phyloP scores from a whole-genome alignment of 441 rosid species.

The Lepidium campestre region DNA sequence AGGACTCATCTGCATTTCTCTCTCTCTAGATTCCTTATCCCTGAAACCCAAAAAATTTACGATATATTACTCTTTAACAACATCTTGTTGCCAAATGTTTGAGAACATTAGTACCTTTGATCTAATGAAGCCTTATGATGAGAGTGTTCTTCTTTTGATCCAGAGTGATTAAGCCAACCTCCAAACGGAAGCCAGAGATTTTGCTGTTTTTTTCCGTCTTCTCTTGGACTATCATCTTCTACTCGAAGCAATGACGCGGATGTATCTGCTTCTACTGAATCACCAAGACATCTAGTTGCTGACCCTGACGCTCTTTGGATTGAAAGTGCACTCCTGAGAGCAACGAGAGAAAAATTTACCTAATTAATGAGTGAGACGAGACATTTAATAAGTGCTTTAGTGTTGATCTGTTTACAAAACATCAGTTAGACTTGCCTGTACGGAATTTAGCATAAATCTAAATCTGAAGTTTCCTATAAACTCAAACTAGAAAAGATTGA shows the following conservation, averaged over 20 bases:
- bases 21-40: constrained; percentile 31
- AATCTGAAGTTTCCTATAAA: not conserved
- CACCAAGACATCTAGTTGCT: constrained; percentile 30
- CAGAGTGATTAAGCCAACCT: constrained; percentile 54
- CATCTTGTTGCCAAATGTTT: not conserved
- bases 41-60: constrained; percentile 4
- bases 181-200: constrained; percentile 54
- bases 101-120: constrained; percentile 36
- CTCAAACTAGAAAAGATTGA: not conserved
- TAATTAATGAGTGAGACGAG: not conserved
- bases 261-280: constrained; percentile 28
- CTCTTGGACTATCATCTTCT: constrained; percentile 28
- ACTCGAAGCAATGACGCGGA: constrained; percentile 30
- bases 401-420: not conserved
- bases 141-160: constrained; percentile 33
- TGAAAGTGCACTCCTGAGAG: constrained; percentile 69
- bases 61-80: not conserved
- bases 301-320: constrained; percentile 51
- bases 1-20: constrained; percentile 47
- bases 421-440: not conserved
- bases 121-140: constrained; percentile 25
- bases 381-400: not conserved
- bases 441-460: not conserved
- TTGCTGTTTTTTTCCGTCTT: constrained; percentile 35
- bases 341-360: not conserved